Percentiles rank a stretch among this genome's conserved stretches.
These are phyloP conservation scores for Epichloe baconii DNA, from an alignment of 2,329 filamentous ascomycete species.

Conservation along the genomic window DNA sequence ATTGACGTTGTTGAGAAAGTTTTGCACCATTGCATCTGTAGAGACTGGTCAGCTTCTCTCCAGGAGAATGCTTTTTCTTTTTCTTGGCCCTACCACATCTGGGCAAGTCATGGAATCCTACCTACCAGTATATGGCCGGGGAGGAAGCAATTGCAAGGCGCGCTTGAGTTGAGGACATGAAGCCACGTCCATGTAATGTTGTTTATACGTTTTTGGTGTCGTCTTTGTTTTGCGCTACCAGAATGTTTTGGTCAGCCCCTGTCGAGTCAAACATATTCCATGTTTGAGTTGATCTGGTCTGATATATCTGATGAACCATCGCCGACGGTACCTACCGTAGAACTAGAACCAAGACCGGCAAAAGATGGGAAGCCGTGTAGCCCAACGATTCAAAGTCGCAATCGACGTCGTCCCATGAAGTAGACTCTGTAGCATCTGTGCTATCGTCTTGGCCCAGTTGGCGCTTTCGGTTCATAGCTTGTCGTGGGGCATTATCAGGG, in stretches of 20 bases:
- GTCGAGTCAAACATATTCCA: background rate
- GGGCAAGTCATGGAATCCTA: no score
- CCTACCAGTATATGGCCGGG: conserved; percentile 22
- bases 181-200: conserved; percentile 8
- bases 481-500: conserved; percentile 11
- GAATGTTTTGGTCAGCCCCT: background rate
- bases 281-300: background rate
- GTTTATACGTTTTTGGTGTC: conserved; percentile 9
- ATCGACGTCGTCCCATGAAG: conserved; percentile 14
- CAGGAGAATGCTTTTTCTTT: no score
- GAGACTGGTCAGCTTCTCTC: background rate
- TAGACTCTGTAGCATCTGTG: conserved; percentile 9
- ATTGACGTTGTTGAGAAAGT: conserved; percentile 25
- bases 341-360: conserved; percentile 10
- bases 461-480: conserved; percentile 13
- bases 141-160: conserved; percentile 19
- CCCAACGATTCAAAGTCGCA: conserved; percentile 22
- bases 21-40: conserved; percentile 23
- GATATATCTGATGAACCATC: background rate
- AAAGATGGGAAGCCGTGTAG: conserved; percentile 22
- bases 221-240: conserved; percentile 9
- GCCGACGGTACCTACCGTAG: background rate
- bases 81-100: background rate
- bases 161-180: conserved; percentile 19
- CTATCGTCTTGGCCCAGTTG: conserved; percentile 10